Evolutionary conservation across 768 basidiomycete genomes (phyloP).

Genomic region (Candolleomyces eurysporus): DNA sequence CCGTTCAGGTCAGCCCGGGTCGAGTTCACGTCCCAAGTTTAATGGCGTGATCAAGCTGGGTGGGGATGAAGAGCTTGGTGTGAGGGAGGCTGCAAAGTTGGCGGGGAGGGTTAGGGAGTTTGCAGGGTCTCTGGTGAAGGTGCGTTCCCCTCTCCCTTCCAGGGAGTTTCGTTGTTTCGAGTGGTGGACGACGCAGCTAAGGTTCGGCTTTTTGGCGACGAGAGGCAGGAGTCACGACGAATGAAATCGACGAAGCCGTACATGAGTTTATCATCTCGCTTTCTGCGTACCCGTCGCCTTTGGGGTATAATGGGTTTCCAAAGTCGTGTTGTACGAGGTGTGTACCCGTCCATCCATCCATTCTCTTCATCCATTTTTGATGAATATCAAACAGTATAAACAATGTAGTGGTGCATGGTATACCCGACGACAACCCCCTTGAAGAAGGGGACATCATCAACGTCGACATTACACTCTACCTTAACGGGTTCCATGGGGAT

Average conservation of each 20-base stretch:
- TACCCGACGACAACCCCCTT: conserved; percentile 84
- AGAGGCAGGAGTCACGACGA: conserved; percentile 72
- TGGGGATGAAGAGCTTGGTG: conserved; percentile 45
- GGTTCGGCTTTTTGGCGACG: not conserved
- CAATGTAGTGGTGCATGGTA: conserved; percentile 84
- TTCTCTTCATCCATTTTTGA: conserved; percentile 13
- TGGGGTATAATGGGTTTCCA: conserved; percentile 74
- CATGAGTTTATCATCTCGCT: conserved; percentile 68
- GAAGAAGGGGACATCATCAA: conserved; percentile 86
- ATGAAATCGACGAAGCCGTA: conserved; percentile 66
- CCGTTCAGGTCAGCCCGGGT: too few relatives aligned
- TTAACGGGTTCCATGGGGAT: conserved; percentile 87
- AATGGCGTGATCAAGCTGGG: conserved; percentile 43
- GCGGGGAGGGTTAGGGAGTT: conserved; percentile 57
- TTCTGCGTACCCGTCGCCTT: conserved; percentile 84
- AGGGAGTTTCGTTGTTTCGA: not conserved
- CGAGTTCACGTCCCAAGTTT: conserved; percentile 15
- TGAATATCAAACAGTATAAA: conserved; percentile 70
- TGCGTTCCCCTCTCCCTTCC: conserved; percentile 24
- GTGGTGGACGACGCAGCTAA: not conserved
- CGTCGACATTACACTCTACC: conserved; percentile 81
- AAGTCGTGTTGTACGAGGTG: conserved; percentile 74
- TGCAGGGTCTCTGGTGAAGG: conserved; percentile 52
- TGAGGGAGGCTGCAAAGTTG: conserved; percentile 54
- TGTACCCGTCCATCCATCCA: not conserved